Evolutionary conservation across 371 early-diverging fungal species (phyloP).

Genomic region (Rhizopus stolonifer): DNA sequence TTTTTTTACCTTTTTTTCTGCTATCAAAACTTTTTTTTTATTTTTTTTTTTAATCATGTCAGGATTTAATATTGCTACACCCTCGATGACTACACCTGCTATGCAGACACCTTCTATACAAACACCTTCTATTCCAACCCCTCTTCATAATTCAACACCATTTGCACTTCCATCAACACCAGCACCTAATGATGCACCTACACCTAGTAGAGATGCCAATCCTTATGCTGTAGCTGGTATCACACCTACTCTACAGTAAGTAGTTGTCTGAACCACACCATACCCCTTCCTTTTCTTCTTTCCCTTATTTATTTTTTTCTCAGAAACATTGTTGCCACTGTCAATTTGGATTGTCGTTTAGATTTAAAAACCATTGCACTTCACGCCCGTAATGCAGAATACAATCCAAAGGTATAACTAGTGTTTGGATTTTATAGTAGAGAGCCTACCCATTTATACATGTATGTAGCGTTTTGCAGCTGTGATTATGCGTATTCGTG

Average conservation of each 20-base stretch:
- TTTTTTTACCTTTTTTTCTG: constrained; percentile 19
- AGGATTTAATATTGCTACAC: constrained; percentile 53
- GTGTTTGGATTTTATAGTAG: no score
- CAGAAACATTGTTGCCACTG: constrained; percentile 99
- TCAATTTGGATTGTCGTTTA: constrained; percentile 98
- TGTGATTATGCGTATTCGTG: constrained; percentile 99
- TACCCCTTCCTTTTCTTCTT: neutral
- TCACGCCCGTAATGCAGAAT: constrained; percentile 99
- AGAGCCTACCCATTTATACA: no score
- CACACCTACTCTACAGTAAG: constrained; percentile 85
- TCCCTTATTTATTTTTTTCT: constrained; percentile 7
- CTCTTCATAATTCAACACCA: constrained; percentile 41
- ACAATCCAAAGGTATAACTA: constrained; percentile 99
- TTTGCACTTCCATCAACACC: constrained; percentile 51
- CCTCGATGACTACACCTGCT: constrained; percentile 46
- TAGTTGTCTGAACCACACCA: constrained; percentile 8
- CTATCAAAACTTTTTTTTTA: constrained; percentile 21
- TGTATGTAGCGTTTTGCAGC: constrained; percentile 98
- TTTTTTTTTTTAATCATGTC: constrained; percentile 30
- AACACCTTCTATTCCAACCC: constrained; percentile 53
- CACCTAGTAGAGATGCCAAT: constrained; percentile 54
- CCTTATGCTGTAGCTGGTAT: constrained; percentile 72
- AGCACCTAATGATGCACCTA: constrained; percentile 51
- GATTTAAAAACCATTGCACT: constrained; percentile 99
- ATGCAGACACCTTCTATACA: constrained; percentile 50